Evolutionary conservation across 257 asterid species (phyloP), one percentile per base, ranked within the genome.

Genomic region (Forsythia suspensa): DNA sequence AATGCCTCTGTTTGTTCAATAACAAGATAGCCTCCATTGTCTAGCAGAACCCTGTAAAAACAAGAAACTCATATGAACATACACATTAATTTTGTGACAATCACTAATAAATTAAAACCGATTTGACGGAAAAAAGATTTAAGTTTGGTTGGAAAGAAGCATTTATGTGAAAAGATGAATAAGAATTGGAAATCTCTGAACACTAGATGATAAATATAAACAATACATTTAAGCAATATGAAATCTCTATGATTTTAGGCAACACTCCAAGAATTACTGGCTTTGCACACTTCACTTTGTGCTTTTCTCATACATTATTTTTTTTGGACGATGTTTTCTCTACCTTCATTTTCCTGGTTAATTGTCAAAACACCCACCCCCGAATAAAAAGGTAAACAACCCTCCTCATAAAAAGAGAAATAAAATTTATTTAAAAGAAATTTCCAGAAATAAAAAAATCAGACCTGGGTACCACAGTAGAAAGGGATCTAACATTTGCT

Each of bases 1-100:
- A 96, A 76, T 59, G 99, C 99, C 77, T 96, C 99, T 0, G 98
- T 96, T 85, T 96, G 99, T 86, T 96, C 99, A 81, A 96, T 96
- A 81, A 96, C 98, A 79, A 96, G 86, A 92, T 92, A 94, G 79
- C 99, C 99, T 73, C 99, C 99, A 74, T 96, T 94, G 83, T 82
- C 92, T 79, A 96, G 92, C 68, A 93, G 88, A 84, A 96, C 98
- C 93, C 99, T 96, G 89, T 38, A 72, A 42, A 77, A 68, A 67
- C 78, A 65, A 79, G 42, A 71, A 74, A 80, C 79, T 61, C 67
- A 10, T 3, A 10, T 29, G 40, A 3, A 11, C 6, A 29, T 4
- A 10, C 40, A 63, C 39, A 4, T 63, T 57, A 29, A 24, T 3
- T 63, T 8, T 63, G 40, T 63, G n/a, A 29, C 18, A 59, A 59